Conservation (phyloP, 2,329 filamentous ascomycete genomes). For the Venturia effusa region DNA sequence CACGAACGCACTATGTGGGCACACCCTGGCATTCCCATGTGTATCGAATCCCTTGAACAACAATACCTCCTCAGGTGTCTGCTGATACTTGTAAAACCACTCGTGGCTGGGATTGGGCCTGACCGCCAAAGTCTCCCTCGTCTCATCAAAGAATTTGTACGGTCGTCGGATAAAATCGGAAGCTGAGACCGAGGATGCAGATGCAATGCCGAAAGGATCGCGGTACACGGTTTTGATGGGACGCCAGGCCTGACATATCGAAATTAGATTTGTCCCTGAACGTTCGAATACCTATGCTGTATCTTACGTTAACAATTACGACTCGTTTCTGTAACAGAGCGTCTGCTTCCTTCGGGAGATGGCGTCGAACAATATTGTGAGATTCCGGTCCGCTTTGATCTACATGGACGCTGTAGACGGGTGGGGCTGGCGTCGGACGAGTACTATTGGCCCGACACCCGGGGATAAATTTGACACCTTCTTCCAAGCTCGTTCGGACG, state of each 20-base stretch:
- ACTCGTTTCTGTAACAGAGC: constrained; percentile 8
- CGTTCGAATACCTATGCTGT: neutral
- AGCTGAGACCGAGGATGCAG: constrained; percentile 5
- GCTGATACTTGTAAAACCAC: constrained; percentile 12
- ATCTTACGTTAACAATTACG: constrained; percentile 10
- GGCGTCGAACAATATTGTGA: constrained; percentile 2
- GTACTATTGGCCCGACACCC: neutral
- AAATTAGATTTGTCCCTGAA: neutral
- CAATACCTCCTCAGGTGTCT: constrained; percentile 11
- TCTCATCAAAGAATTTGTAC: constrained; percentile 10
- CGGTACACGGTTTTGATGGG: constrained; percentile 13
- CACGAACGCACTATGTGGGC: constrained; percentile 12
- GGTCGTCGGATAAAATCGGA: constrained; percentile 3
- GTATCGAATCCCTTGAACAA: constrained; percentile 11
- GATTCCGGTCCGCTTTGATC: constrained; percentile 9
- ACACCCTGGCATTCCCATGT: constrained; percentile 11
- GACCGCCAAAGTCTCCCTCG: constrained; percentile 3
- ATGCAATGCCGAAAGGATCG: constrained; percentile 11
- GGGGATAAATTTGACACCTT: neutral
- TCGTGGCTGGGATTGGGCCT: constrained; percentile 1
- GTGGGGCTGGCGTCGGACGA: neutral
- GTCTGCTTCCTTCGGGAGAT: constrained; percentile 6
- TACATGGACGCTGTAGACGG: constrained; percentile 8
- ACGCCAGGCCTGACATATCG: constrained; percentile 9
- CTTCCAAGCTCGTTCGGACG: neutral